Base-by-base conservation (phyloP, 2,329 filamentous ascomycete species). In the Xenosphaeropsis pyriputrescens region DNA sequence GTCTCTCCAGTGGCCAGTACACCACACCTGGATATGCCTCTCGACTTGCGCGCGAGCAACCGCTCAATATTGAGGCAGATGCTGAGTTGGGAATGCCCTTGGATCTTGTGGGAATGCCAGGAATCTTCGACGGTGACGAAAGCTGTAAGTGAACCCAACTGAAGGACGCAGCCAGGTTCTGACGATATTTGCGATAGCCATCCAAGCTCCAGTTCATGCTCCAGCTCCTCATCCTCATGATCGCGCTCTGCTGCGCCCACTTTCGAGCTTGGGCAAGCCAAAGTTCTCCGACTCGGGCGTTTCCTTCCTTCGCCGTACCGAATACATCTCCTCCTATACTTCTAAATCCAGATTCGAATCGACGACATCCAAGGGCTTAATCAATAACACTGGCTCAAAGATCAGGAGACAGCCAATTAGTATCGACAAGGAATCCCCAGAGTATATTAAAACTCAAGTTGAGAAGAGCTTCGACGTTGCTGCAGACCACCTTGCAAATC, bases 1-100 rank as follows among this genome's bases (percentile, higher is more conserved):
- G 91, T 32, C 72, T 96, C 13, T 72, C 83, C 31, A 83, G 78
- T 48, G 81, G 80, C 41, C 83, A 93, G 56, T 96, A 95, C 61
- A 93, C 91, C 22, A 85, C 79, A 3, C 85, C 91, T 1, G 79
- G 79, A 16, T 98, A 93, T 63, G 86, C 88, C 19, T 91, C 88
- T 34, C 78, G 85, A 45, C 67, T 98, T 48, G 85, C 84, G 14
- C 72, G 89, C 53, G 86, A 94, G 53, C 91, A 96, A 64, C 84
- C 89, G 37, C 68, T 94, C 35, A 96, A 95, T 55, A 91, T 98
- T 43, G 91, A 98, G 61, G 86, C 86, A 19, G 91, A 98, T 72
- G 91, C 88, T 7, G 91, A 98, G 65, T 72, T 96, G 49, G 91
- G 91, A 41, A 96, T 98, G 91, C 86, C 88, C 42, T 76, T 98